Conservation (phyloP, 176 grass and related monocot genomes). For the Luzula sylvatica region DNA sequence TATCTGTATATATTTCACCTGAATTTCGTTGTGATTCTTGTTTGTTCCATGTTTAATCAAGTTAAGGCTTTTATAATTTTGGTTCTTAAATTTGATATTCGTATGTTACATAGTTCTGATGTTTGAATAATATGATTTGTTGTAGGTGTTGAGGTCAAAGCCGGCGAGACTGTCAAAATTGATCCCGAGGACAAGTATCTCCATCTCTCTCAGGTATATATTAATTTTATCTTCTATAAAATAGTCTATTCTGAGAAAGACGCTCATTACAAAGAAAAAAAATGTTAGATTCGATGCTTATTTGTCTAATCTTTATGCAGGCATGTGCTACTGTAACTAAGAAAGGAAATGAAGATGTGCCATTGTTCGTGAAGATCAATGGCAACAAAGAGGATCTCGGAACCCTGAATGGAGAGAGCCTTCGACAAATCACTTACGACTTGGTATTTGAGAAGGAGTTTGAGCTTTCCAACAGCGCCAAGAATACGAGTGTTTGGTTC, state of each 20-base stretch:
- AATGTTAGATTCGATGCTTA: no score
- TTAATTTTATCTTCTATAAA: no score
- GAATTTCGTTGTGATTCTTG: neutral
- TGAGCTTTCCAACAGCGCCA: slow-evolving; percentile 77
- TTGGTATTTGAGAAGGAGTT: slow-evolving; percentile 85
- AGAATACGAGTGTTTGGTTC: slow-evolving; percentile 56
- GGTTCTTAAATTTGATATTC: neutral
- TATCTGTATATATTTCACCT: neutral
- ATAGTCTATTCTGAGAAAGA: no score
- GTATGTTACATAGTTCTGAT: neutral
- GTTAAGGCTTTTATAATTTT: neutral
- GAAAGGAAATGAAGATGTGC: slow-evolving; percentile 36
- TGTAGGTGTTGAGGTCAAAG: slow-evolving; percentile 79
- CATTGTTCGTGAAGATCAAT: slow-evolving; percentile 44
- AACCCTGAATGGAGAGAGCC: slow-evolving; percentile 45
- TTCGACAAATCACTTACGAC: slow-evolving; percentile 61
- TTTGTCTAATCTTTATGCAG: slow-evolving; percentile 14
- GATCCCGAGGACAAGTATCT: slow-evolving; percentile 49
- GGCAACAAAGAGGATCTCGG: slow-evolving; percentile 58
- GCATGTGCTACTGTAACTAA: slow-evolving; percentile 57
- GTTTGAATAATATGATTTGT: neutral
- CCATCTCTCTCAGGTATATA: slow-evolving; percentile 69
- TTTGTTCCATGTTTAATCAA: neutral
- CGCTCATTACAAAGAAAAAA: no score
- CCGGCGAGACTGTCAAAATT: slow-evolving; percentile 44